Conservation (phyloP, 169 alveolate genomes). For the Cardiosporidium cionae region DNA sequence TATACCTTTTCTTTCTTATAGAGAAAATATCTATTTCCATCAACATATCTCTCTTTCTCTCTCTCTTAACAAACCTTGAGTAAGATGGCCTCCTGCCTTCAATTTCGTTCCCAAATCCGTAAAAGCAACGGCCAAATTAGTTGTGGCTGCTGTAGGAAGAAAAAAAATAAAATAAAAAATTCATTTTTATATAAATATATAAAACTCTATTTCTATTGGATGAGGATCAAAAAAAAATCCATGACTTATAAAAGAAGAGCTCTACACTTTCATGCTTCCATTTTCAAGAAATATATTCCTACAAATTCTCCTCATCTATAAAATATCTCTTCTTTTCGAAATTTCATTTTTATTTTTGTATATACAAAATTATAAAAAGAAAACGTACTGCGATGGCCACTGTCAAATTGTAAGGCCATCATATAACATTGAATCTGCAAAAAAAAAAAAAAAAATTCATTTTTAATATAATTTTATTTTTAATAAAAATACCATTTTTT, state of each 20-base stretch:
- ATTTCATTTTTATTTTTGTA: too few relatives aligned
- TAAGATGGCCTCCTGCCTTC: neutral
- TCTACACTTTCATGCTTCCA: neutral
- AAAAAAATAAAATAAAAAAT: neutral
- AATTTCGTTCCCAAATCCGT: conserved; percentile 19
- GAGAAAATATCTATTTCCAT: too few relatives aligned
- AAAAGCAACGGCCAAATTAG: conserved; percentile 5
- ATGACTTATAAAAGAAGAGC: neutral
- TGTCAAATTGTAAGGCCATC: neutral
- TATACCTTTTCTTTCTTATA: too few relatives aligned
- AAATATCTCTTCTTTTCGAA: too few relatives aligned
- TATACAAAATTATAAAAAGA: too few relatives aligned
- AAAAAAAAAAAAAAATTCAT: neutral
- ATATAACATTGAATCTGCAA: neutral
- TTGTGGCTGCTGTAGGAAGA: neutral
- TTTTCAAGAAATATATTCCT: neutral
- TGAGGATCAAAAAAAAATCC: neutral
- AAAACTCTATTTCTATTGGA: neutral
- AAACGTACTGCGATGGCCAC: neutral
- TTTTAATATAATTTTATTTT: neutral
- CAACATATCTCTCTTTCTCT: too few relatives aligned
- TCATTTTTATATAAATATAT: neutral
- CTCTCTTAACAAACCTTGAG: neutral
- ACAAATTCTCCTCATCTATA: neutral
- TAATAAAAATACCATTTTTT: neutral